phyloP scores from a whole-genome alignment of 1,284 basidiomycete genomes.

The Porodaedalea pini region DNA sequence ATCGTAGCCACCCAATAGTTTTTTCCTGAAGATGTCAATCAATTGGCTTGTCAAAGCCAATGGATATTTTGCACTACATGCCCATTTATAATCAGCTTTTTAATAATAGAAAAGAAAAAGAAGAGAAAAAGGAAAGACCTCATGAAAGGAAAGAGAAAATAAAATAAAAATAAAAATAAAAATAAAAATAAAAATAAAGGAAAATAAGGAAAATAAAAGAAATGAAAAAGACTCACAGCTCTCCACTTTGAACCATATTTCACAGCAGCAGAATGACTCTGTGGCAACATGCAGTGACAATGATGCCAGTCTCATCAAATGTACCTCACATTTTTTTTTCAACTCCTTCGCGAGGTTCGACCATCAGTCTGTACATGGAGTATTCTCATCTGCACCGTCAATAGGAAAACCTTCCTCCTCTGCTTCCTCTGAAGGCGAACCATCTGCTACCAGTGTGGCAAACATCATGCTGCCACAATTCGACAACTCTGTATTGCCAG shows the following conservation, averaged over 20 bases:
- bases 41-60: conserved; percentile 18
- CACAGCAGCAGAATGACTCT: conserved; percentile 21
- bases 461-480: not conserved
- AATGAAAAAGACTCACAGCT: conserved; percentile 24
- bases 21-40: conserved; percentile 13
- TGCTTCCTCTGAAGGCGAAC: too few species aligned
- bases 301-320: conserved; percentile 26
- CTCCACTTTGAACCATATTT: conserved; percentile 26
- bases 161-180: too few species aligned
- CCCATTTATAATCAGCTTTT: too few species aligned
- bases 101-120: not conserved
- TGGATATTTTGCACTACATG: conserved; percentile 23
- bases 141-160: too few species aligned
- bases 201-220: not conserved
- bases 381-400: conserved; percentile 13
- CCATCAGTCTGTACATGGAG: conserved; percentile 17
- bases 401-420: conserved; percentile 12
- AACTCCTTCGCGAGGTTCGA: conserved; percentile 10
- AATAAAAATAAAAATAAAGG: too few species aligned
- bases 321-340: conserved; percentile 17
- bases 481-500: too few species aligned
- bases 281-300: conserved; percentile 24
- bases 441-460: not conserved
- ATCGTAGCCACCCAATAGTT: conserved; percentile 23
- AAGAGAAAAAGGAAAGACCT: too few species aligned